phyloP scores from a whole-genome alignment of 2,329 filamentous ascomycete species.

The Zymoseptoria brevis region DNA sequence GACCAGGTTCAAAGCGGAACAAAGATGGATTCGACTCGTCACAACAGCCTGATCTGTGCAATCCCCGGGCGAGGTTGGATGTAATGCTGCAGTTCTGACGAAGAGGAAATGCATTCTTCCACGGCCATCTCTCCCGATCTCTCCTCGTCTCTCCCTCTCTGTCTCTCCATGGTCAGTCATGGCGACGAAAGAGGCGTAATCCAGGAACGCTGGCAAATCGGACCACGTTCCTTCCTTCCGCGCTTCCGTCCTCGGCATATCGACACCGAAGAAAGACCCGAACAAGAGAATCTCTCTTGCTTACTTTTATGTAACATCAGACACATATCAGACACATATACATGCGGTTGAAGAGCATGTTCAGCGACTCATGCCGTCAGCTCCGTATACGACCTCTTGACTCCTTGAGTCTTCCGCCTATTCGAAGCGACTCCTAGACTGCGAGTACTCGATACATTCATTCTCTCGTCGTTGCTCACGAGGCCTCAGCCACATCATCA shows the following conservation, averaged over 20 bases:
- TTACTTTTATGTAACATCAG: no score
- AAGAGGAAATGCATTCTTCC: neutral
- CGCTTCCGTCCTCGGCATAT: neutral
- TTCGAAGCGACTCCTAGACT: no score
- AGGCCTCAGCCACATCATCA: neutral
- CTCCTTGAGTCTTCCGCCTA: no score
- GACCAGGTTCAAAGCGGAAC: neutral
- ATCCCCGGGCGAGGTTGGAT: no score
- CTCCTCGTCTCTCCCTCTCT: neutral
- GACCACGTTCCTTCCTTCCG: neutral
- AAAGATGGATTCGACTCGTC: neutral
- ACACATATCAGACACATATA: no score
- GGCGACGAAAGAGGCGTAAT: neutral
- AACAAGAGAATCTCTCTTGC: neutral
- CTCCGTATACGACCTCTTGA: no score
- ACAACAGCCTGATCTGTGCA: neutral
- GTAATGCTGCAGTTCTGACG: no score
- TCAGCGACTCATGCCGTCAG: no score
- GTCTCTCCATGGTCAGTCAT: neutral
- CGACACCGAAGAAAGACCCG: neutral
- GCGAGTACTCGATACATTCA: neutral
- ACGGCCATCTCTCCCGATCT: neutral
- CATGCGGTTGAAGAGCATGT: no score
- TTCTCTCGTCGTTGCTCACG: neutral
- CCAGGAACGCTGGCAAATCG: neutral